Percentiles rank a stretch among this genome's conserved stretches.
These are phyloP conservation scores for Poa annua DNA, from an alignment of 176 grass and related monocot genomes.

Conservation along the genomic window DNA sequence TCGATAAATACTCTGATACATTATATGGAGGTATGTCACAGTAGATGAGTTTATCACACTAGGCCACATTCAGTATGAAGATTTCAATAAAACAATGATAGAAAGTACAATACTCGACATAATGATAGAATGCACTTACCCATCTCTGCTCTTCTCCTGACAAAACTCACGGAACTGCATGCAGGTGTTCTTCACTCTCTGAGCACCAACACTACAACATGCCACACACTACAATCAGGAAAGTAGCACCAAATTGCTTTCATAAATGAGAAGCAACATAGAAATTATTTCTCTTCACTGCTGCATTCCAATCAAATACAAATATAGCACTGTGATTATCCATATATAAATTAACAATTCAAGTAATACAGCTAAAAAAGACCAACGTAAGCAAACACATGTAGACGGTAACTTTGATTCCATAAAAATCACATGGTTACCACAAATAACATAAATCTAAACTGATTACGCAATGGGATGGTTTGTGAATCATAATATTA, in stretches of 20 bases:
- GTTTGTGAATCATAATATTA: not conserved
- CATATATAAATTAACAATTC: slow-evolving; percentile 3
- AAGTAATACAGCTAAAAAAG: not conserved
- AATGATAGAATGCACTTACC: slow-evolving; percentile 43
- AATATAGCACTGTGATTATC: not conserved
- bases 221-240: slow-evolving; percentile 35
- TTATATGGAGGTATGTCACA: not conserved
- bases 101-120: slow-evolving; percentile 23
- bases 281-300: not conserved
- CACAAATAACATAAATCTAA: slow-evolving; percentile 8
- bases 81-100: slow-evolving; percentile 19
- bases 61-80: not conserved
- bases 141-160: slow-evolving; percentile 52
- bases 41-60: not conserved
- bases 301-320: not conserved
- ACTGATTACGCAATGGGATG: not conserved
- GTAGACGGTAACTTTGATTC: not conserved
- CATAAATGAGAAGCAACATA: not conserved
- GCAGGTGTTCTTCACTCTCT: slow-evolving; percentile 57
- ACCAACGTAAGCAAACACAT: not conserved
- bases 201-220: slow-evolving; percentile 66
- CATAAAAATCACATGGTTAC: not conserved
- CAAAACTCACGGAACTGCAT: slow-evolving; percentile 54
- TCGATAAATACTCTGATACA: not conserved
- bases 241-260: not conserved